Evolutionary conservation across 768 basidiomycete genomes (phyloP), one percentile per base, ranked within the genome.

Genomic region (Rossbeevera mucosa): DNA sequence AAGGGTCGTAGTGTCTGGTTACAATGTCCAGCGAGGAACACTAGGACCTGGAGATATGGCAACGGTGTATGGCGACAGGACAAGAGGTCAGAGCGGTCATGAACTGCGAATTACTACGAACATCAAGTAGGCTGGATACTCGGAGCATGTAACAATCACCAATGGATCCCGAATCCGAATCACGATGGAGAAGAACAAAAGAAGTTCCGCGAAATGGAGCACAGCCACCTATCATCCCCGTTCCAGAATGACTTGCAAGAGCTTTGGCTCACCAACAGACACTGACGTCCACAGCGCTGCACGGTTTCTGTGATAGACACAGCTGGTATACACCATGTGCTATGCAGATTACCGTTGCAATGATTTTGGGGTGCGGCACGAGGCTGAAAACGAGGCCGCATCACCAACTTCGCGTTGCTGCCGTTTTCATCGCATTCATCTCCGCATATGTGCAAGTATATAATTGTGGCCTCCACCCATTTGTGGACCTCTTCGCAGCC

Each of bases 391-490:
- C 14, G 44, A 26, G 45, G 42, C 31, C 52, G 56, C 45, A 53
- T 52, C 45, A 8, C 45, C 45, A 49, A 64, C 31, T 33, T 33
- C 65, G 64, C 63, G 59, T 61, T 65, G 55, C 43, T 46, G 20
- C 47, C 44, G 51, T 52, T 31, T 7, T 40, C 47, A 25, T 46
- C 26, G 25, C 26, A 49, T 44, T 66, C 64, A 65, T 67, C 18
- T 67, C 65, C 65, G 65, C 40, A 18, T 14, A 38, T 48, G 31
- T 22, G 44, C n/a, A n/a, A n/a, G n/a, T 57, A 55, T 55, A 59
- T 55, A 55, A 53, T 36, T 47, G 43, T 12, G n/a, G 18, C 29
- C 26, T 9, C 2, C 50, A 43, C 40, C 36, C 42, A 42, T 51
- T 59, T 51, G 53, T 60, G 46, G 50, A 44, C 36, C 13, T 30